phyloP scores from a whole-genome alignment of 2,329 filamentous ascomycete genomes.

The Colletotrichum theobromicola region DNA sequence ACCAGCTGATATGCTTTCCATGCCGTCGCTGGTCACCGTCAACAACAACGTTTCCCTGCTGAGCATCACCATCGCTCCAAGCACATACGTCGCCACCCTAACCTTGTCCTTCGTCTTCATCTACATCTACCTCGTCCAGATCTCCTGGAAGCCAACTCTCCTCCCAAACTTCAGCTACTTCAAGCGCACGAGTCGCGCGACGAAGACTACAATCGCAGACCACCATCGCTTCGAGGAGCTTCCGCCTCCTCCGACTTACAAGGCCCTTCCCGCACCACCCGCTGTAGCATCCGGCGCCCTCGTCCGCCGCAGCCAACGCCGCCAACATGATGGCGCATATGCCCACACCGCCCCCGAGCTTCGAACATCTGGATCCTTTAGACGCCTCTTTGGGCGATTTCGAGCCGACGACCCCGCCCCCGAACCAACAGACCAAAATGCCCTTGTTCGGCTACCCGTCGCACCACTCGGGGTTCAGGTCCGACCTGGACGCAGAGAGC shows the following conservation, averaged over 20 bases:
- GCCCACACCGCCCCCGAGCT: conserved; percentile 26
- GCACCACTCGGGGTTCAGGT: conserved; percentile 47
- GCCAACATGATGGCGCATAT: conserved; percentile 24
- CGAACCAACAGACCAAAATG: conserved; percentile 23
- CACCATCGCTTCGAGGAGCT: conserved; percentile 6
- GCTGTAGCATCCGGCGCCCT: conserved; percentile 17
- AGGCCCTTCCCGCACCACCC: conserved; percentile 24
- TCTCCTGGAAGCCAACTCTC: conserved; percentile 24
- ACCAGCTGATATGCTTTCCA: conserved; percentile 35
- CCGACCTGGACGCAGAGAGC: conserved; percentile 42
- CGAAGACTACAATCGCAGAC: conserved; percentile 22
- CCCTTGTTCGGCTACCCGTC: conserved; percentile 43
- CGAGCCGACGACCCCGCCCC: conserved; percentile 51
- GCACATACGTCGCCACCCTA: conserved; percentile 60
- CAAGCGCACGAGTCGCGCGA: conserved; percentile 24
- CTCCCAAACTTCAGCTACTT: conserved; percentile 25
- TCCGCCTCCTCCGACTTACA: conserved; percentile 16
- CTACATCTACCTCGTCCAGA: conserved; percentile 50
- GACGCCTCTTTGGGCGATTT: conserved; percentile 62
- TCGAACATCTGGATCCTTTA: conserved; percentile 45
- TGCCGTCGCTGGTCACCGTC: conserved; percentile 65
- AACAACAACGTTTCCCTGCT: conserved; percentile 67
- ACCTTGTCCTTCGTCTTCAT: conserved; percentile 56
- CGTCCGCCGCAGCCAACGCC: conserved; percentile 9
- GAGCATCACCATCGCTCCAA: conserved; percentile 63